Base-by-base conservation (phyloP, 2,329 filamentous ascomycete genomes). In the Aspergillus floridensis region DNA sequence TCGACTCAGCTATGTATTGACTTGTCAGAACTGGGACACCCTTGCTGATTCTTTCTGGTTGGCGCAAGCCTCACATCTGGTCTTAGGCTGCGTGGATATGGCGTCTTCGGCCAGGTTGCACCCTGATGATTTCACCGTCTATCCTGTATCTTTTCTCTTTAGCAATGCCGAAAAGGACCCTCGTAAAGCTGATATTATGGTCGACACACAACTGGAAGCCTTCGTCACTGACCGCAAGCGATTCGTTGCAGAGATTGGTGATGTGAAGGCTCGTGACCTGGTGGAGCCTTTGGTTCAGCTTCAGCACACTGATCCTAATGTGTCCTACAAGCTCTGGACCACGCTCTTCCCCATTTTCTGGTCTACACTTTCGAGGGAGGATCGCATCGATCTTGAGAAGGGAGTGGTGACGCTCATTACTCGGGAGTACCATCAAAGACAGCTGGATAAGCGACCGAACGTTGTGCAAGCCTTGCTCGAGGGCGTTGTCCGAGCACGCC, bases 41-140 rank as follows among this genome's bases (percentile, higher is more conserved):
- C 82, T 99, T 51, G 88, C 87, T 2, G 95, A 99, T 68, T 96
- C 91, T 1, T 99, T 96, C 79, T 99, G 96, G 96, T 81, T 99
- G 53, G 89, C 92, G 46, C 95, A 99, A 76, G 93, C 96, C 35
- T 92, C 92, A 19, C 95, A 99, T 70, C 82, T 99, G 46, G 86
- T 99, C 58, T 86, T 99, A 64, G 93, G 95, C 16, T 93, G 91
- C 6, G 85, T 98, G 47, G 95, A 99, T 72, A 88, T 91, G 82
- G 91, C 90, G 65, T 84, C 84, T n/a, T 82, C 85, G 14, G 86
- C 92, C 31, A 89, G 92, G 66, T 81, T 99, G 54, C 88, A 97
- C 66, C 73, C 83, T 0, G 91, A 96, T 11, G 95, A 99, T 74
- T 93, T 96, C 77, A 89, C 86, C 58, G 84, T 91, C 8, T 84